Percentiles rank a stretch among this genome's conserved stretches.
Evolutionary conservation across 2,329 filamentous ascomycete genomes (phyloP).

Genomic region (Zymoseptoria passerinii): DNA sequence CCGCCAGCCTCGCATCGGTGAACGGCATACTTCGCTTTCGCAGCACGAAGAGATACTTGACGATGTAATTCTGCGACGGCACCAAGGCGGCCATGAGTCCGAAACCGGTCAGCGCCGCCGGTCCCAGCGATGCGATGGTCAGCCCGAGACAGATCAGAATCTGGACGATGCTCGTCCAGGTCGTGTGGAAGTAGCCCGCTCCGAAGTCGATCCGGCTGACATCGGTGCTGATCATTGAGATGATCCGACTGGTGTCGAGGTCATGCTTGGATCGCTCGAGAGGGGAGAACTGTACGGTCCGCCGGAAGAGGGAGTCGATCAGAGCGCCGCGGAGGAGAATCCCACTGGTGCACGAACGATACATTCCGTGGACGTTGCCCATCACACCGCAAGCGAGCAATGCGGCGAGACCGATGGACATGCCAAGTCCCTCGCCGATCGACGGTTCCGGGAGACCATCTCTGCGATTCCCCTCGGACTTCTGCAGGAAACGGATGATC

Average conservation of each 20-base stretch:
- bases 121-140: constrained; percentile 1
- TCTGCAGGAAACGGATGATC: constrained; percentile 1
- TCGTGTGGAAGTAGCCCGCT: neutral
- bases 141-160: constrained; percentile 5
- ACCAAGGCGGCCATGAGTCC: constrained; percentile 3
- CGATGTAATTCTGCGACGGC: constrained; percentile 1
- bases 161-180: constrained; percentile 1
- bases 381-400: constrained; percentile 2
- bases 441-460: neutral
- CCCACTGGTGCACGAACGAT: constrained; percentile 1
- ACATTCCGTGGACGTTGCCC: constrained; percentile 4
- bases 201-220: constrained; percentile 6
- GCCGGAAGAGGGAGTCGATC: constrained; percentile 3
- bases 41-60: constrained; percentile 3
- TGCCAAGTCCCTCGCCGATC: neutral
- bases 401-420: neutral
- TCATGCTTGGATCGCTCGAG: neutral
- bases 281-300: neutral
- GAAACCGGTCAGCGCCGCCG: neutral
- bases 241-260: neutral
- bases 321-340: constrained; percentile 1
- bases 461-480: neutral
- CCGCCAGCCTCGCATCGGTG: neutral
- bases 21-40: neutral
- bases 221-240: constrained; percentile 4